A percentile compares a stretch with the other conserved stretches of the same genome.
phyloP scores from a whole-genome alignment of 148 eudicot species.

The Chenopodium formosanum region DNA sequence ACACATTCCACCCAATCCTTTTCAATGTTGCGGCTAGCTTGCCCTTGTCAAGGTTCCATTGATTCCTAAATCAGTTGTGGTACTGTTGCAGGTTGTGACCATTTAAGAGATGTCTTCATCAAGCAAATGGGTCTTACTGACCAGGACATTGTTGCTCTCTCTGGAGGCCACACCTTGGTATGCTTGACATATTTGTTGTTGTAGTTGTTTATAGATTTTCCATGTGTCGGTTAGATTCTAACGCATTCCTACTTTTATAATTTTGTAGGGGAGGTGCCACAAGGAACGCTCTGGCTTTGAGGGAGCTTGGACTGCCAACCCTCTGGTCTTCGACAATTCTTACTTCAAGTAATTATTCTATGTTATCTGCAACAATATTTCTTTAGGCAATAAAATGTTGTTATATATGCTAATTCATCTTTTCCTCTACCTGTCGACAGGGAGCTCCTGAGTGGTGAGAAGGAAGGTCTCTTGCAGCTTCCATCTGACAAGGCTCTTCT shows the following conservation, averaged over 20 bases:
- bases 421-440: conserved; percentile 28
- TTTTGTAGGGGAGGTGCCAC: conserved; percentile 86
- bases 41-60: not conserved
- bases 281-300: conserved; percentile 98
- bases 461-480: conserved; percentile 83
- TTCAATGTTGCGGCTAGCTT: not conserved
- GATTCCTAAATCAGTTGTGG: conserved; percentile 4
- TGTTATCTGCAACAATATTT: not conserved
- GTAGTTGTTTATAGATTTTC: not conserved
- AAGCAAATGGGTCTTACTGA: conserved; percentile 89
- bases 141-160: conserved; percentile 86
- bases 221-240: not conserved
- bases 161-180: conserved; percentile 97
- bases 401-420: not conserved
- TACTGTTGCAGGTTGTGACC: conserved; percentile 63
- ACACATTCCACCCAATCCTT: not conserved
- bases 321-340: conserved; percentile 80
- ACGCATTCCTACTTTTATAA: not conserved
- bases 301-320: conserved; percentile 91
- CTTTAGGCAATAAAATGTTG: not conserved
- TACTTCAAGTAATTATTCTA: conserved; percentile 63
- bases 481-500: conserved; percentile 93
- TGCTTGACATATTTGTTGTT: not conserved
- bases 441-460: conserved; percentile 88
- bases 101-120: conserved; percentile 74